Percentiles rank a stretch among this genome's conserved stretches.
Evolutionary conservation across 768 basidiomycete species (phyloP).

Genomic region (Imleria badia): DNA sequence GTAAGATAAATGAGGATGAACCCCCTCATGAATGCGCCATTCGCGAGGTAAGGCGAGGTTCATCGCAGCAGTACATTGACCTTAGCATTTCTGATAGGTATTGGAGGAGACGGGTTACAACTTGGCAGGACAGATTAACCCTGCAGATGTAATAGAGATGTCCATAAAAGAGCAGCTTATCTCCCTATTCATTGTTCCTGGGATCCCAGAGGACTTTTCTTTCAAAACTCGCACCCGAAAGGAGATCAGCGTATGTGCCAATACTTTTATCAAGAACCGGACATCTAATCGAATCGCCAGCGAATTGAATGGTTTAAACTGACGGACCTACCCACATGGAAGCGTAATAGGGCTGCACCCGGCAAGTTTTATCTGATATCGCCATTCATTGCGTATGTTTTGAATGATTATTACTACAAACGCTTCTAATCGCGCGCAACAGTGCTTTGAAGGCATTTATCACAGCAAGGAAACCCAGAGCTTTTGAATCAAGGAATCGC

Average conservation of each 20-base stretch:
- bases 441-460: constrained; percentile 62
- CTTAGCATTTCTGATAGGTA: constrained; percentile 55
- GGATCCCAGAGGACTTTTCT: constrained; percentile 81
- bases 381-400: constrained; percentile 81
- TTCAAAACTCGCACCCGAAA: constrained; percentile 96
- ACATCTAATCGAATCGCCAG: constrained; percentile 41
- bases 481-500: constrained; percentile 34
- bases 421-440: constrained; percentile 1
- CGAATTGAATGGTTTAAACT: constrained; percentile 97
- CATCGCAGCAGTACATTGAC: not conserved
- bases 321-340: constrained; percentile 92
- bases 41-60: constrained; percentile 67
- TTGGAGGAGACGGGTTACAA: constrained; percentile 98
- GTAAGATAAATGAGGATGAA: constrained; percentile 98
- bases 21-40: constrained; percentile 80
- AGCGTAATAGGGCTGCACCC: constrained; percentile 60
- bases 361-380: constrained; percentile 94
- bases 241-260: constrained; percentile 85
- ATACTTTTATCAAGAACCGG: not conserved
- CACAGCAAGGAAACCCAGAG: constrained; percentile 58
- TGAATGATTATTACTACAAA: not conserved
- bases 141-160: constrained; percentile 74
- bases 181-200: constrained; percentile 86
- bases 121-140: constrained; percentile 62
- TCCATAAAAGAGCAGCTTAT: constrained; percentile 89